phyloP scores from a whole-genome alignment of 306 rosid species.

The Carpinus fangiana region DNA sequence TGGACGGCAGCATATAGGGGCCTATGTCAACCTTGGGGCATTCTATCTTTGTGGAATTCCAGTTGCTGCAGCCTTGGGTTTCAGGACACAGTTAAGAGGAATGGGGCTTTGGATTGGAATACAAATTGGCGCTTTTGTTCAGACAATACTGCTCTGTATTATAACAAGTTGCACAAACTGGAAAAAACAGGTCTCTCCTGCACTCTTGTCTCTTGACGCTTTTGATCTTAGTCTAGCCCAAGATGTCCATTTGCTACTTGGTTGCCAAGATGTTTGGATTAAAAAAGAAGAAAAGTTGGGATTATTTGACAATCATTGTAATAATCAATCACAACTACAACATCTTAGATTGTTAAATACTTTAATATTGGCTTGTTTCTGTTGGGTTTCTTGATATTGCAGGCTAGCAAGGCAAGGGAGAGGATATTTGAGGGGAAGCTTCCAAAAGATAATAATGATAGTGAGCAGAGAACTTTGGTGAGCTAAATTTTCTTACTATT shows the following conservation, averaged over 20 bases:
- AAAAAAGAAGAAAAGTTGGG: neutral
- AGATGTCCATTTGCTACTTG: conserved; percentile 8
- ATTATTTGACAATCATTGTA: neutral
- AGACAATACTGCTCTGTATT: conserved; percentile 39
- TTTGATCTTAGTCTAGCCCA: conserved; percentile 5
- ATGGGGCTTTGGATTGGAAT: conserved; percentile 77
- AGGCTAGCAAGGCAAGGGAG: conserved; percentile 59
- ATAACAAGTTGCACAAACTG: conserved; percentile 54
- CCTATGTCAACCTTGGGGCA: conserved; percentile 67
- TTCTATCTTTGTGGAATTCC: conserved; percentile 80
- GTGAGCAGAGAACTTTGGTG: neutral
- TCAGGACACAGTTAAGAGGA: conserved; percentile 50
- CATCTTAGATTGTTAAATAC: neutral
- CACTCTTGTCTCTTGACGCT: too few relatives aligned
- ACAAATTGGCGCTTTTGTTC: conserved; percentile 57
- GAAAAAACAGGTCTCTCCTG: conserved; percentile 55
- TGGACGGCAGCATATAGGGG: conserved; percentile 81
- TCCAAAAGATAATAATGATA: conserved; percentile 29
- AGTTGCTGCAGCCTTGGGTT: conserved; percentile 50
- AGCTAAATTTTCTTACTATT: neutral
- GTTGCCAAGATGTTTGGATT: neutral
- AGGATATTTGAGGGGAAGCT: conserved; percentile 45
- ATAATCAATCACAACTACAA: neutral
- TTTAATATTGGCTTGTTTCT: neutral
- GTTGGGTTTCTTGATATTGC: conserved; percentile 28